Conservation (phyloP, 2,329 filamentous ascomycete species). For the Coniochaeta pulveracea region DNA sequence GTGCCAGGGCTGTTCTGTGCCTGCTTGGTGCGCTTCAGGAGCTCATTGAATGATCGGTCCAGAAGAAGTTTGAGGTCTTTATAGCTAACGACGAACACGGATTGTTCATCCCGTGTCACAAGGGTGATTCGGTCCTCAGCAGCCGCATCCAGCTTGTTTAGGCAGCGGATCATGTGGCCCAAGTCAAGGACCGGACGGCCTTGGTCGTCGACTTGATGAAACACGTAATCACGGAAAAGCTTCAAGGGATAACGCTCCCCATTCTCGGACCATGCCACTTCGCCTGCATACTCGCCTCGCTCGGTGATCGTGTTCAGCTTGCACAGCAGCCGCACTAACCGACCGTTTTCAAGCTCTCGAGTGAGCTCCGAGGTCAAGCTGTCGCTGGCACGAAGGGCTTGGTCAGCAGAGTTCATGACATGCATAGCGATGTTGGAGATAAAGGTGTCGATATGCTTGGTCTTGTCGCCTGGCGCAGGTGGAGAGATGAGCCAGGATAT, state of each 20-base stretch:
- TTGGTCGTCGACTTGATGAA: slow-evolving; percentile 84
- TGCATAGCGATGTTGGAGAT: slow-evolving; percentile 69
- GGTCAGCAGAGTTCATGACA: slow-evolving; percentile 64
- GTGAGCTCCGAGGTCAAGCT: slow-evolving; percentile 59
- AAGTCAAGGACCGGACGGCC: slow-evolving; percentile 77
- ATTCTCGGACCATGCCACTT: slow-evolving; percentile 77
- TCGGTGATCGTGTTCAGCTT: slow-evolving; percentile 88
- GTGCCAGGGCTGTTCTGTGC: slow-evolving; percentile 4
- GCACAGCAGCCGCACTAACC: slow-evolving; percentile 64
- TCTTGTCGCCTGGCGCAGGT: slow-evolving; percentile 46
- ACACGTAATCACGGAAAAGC: slow-evolving; percentile 92
- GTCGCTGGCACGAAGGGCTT: slow-evolving; percentile 69
- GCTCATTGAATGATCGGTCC: slow-evolving; percentile 43
- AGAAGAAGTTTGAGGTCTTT: slow-evolving; percentile 70
- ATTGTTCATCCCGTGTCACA: slow-evolving; percentile 83
- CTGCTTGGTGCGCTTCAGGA: slow-evolving; percentile 32
- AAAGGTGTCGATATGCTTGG: slow-evolving; percentile 70
- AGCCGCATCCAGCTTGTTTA: slow-evolving; percentile 90
- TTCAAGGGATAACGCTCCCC: slow-evolving; percentile 89
- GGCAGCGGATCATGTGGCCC: slow-evolving; percentile 72
- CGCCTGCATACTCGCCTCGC: slow-evolving; percentile 71
- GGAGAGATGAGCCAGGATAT: slow-evolving; percentile 73
- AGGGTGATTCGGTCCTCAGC: slow-evolving; percentile 77
- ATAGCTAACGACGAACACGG: slow-evolving; percentile 77
- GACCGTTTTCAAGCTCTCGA: slow-evolving; percentile 81